These are phyloP conservation scores for Ceratobasidium sp. DNA, from an alignment of 1,284 basidiomycete genomes.

Conservation along the genomic window DNA sequence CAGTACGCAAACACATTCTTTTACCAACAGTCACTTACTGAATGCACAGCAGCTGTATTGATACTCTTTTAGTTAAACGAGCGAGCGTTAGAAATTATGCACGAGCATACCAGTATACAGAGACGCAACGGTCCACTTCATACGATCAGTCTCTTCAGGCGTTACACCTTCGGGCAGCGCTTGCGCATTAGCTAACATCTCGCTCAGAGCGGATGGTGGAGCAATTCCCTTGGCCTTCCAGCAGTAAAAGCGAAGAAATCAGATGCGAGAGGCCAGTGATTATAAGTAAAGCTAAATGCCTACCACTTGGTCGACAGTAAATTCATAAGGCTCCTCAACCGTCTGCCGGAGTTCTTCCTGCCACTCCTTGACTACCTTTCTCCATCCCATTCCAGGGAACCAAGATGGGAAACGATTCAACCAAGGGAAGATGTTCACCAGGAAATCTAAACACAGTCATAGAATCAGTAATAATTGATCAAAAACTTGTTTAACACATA, in stretches of 20 bases:
- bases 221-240: conserved; percentile 13
- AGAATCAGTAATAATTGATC: too few relatives aligned
- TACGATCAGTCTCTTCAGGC: conserved; percentile 10
- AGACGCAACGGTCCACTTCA: conserved; percentile 28
- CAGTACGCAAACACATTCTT: too few relatives aligned
- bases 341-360: conserved; percentile 4
- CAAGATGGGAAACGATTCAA: conserved; percentile 20
- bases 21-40: conserved; percentile 1
- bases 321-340: conserved; percentile 1
- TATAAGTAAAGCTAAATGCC: too few relatives aligned
- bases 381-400: conserved; percentile 22
- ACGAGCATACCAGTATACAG: conserved; percentile 21
- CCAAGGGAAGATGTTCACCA: conserved; percentile 29
- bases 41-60: conserved; percentile 11
- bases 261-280: not conserved
- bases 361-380: conserved; percentile 2
- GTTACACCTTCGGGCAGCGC: not conserved
- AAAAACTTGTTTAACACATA: too few relatives aligned
- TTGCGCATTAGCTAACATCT: conserved; percentile 15
- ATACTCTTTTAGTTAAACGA: not conserved
- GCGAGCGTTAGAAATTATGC: not conserved
- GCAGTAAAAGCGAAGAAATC: not conserved
- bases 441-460: conserved; percentile 25
- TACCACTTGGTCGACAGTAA: conserved; percentile 19
- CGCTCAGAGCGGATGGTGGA: not conserved